Base-by-base conservation (phyloP, 129 eudicot species). In the Oenanthe sinensis region DNA sequence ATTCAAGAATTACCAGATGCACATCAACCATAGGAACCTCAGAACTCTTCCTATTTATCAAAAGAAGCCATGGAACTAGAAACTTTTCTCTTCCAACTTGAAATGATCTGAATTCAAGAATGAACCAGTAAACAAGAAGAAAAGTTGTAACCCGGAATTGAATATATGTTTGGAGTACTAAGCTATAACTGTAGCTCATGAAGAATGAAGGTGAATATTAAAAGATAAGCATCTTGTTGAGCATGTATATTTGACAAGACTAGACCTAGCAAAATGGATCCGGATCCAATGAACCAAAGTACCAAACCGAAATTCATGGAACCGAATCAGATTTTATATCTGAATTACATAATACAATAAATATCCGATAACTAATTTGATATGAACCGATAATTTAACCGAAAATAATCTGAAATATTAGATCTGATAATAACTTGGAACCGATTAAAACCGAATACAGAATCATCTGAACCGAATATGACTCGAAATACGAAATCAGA, bases 21-120 rank as follows among this genome's bases (percentile, higher is more conserved):
- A 96, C 88, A 65, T 92, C 97, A 80, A 96, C 90, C 97, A 96
- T 92, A 55, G 99, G 97, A 82, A 96, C 97, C 85, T 92, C 97
- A n/a, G 90, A 54, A 79, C 88, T 87, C 86, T 90, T 96, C 65
- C 99, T 86, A 77, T 92, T 92, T 80, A 96, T 84, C 77, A 96
- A 87, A 80, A 87, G 90, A 71, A 92, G 89, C 99, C 99, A 96
- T 33, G 97, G 99, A 77, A 96, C 78, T 62, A 84, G 86, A 86
- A 88, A 92, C 81, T 96, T 96, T 79, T 96, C 99, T 86, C 83
- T 88, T 81, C 99, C 99, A 81, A 96, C 97, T 89, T 96, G 99
- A 80, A 96, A 92, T 55, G 99, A 92, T 86, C 97, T 96, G 88
- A 90, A 88, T 48, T 75, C 71, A 74, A 78, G 73, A 63, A 30